Base-by-base conservation (phyloP, 371 early-diverging fungal species). In the Lichtheimia ornata region DNA sequence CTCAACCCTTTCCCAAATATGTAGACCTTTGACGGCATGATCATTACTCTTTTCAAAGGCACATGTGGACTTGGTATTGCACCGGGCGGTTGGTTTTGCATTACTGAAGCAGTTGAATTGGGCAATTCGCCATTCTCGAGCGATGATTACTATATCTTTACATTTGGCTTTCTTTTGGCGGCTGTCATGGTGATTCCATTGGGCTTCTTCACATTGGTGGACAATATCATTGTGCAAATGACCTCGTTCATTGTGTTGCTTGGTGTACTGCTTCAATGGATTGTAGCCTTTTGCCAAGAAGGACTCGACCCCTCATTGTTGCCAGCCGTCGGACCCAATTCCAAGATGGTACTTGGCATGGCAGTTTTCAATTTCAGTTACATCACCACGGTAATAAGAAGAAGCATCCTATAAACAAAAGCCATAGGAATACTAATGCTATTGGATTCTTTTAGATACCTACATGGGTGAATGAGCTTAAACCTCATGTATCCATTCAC, bases 331-430 rank as follows among this genome's bases (percentile, higher is more conserved):
- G 83, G 83, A 5, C 35, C 58, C 7, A 81, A 85, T 54, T 67
- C 75, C 11, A 72, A 76, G 9, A 73, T 72, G 61, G 82, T 84
- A 1, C 66, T 88, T 13, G 88, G 88, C 11, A 82, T 81, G 24
- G 82, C 84, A 4, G 72, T 88, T 1, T 85, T 86, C 60, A 88
- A 88, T 51, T 86, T 79, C 51, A 82, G 84, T 42, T 87, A 79
- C 50, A 83, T 86, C 20, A 85, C 83, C 0, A 85, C 85, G 3
- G 79, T 78, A 64, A 22, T 22, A 22, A 22, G 1, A 22, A 22
- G 1, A 22, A 65, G 57, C 20, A 44, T 4, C 24, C 15, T 5
- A 53, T n/a, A 22, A 41, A 17, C 11, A 11, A 0, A 41, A 42
- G 28, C 13, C 35, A 4, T 35, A 35, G 35, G 17, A 18, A 24